phyloP scores from a whole-genome alignment of 179 eudicot genomes.

The Vitellaria paradoxa region DNA sequence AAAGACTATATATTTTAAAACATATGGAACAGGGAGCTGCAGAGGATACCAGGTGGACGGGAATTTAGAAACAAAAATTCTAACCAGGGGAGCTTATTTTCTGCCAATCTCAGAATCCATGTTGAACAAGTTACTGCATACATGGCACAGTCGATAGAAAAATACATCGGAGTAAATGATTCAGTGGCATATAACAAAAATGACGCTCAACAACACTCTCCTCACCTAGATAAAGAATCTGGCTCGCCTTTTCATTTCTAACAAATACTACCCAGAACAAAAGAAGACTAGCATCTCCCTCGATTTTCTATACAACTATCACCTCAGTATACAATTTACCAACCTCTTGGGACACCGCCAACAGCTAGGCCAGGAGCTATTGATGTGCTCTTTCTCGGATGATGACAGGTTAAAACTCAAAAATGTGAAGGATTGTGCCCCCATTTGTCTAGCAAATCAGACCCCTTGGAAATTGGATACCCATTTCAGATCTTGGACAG shows the following conservation, averaged over 20 bases:
- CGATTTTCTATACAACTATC: background rate
- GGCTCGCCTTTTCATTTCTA: background rate
- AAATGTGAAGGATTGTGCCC: background rate
- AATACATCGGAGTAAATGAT: background rate
- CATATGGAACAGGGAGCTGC: too few relatives aligned
- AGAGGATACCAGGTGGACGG: too few relatives aligned
- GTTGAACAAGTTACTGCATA: background rate
- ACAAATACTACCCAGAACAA: background rate
- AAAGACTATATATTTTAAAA: too few relatives aligned
- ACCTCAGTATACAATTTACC: background rate
- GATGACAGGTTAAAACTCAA: background rate
- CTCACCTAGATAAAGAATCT: background rate
- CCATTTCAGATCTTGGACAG: background rate
- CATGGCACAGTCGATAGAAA: background rate
- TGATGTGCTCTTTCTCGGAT: too few relatives aligned
- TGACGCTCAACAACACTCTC: background rate
- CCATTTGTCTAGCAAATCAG: background rate
- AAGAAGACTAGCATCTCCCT: background rate
- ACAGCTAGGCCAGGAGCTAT: too few relatives aligned
- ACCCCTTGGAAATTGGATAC: background rate
- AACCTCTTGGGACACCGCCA: background rate
- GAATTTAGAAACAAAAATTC: too few relatives aligned
- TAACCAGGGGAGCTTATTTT: too few relatives aligned
- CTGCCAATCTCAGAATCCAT: background rate
- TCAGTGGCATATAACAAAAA: background rate